phyloP scores from a whole-genome alignment of 495 filamentous ascomycete species.

The Penicillium roqueforti region DNA sequence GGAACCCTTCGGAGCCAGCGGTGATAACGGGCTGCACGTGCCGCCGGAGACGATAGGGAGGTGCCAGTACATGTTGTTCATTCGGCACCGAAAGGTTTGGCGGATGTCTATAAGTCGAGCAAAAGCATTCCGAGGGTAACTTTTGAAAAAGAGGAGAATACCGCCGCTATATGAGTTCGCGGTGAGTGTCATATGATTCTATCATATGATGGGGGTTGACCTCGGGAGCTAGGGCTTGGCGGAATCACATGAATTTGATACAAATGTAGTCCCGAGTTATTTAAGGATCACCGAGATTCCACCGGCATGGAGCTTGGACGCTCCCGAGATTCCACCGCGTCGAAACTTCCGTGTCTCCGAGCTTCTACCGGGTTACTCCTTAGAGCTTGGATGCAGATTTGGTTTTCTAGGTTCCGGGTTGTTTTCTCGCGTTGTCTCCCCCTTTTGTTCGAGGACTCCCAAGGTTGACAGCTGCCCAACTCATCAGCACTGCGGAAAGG shows the following conservation, averaged over 20 bases:
- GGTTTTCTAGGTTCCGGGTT: background rate
- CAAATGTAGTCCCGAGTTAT: too few relatives aligned
- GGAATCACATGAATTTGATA: background rate
- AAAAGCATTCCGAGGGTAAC: background rate
- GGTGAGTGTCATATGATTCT: background rate
- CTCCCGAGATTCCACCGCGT: too few relatives aligned
- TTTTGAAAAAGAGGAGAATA: background rate
- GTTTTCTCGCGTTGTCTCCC: background rate
- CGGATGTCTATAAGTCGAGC: background rate
- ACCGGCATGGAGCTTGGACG: too few relatives aligned
- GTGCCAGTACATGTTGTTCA: conserved; percentile 16
- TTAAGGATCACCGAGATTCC: background rate
- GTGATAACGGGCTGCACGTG: conserved; percentile 21
- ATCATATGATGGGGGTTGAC: background rate
- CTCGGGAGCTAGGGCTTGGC: background rate
- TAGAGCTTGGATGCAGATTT: background rate
- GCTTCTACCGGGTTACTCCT: too few relatives aligned
- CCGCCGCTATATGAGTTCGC: too few relatives aligned
- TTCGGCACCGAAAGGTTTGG: conserved; percentile 5
- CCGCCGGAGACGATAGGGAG: conserved; percentile 15
- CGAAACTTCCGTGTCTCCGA: too few relatives aligned
- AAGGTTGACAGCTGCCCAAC: background rate
- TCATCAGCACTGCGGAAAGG: background rate
- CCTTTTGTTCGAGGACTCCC: background rate
- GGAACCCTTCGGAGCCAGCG: conserved; percentile 25